A percentile compares a stretch with the other conserved stretches of the same genome.
Evolutionary conservation across 495 filamentous ascomycete genomes (phyloP).

Genomic region (Talaromyces trachyspermus): DNA sequence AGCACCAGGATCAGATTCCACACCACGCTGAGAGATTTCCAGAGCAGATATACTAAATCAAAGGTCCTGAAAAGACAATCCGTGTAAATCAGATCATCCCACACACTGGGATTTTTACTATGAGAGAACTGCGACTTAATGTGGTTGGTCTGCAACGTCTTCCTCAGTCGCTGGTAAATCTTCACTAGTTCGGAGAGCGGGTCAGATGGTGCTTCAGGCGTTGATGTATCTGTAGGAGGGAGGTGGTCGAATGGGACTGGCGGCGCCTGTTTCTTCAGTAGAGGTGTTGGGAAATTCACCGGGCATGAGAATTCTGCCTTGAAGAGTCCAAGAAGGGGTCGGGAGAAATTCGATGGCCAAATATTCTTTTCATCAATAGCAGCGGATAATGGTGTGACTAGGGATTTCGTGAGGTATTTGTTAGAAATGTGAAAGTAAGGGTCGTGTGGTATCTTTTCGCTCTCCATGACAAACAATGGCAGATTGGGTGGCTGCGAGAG

Average conservation of each 20-base stretch:
- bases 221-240: conserved; percentile 23
- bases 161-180: conserved; percentile 72
- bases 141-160: conserved; percentile 67
- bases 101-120: conserved; percentile 26
- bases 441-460: conserved; percentile 26
- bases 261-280: conserved; percentile 27
- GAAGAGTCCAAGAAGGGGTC: conserved; percentile 13
- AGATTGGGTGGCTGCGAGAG: conserved; percentile 31
- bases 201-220: conserved; percentile 14
- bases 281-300: conserved; percentile 33
- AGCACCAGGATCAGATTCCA: conserved; percentile 64
- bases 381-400: conserved; percentile 53
- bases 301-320: conserved; percentile 38
- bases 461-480: conserved; percentile 31
- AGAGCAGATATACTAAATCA: conserved; percentile 80
- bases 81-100: conserved; percentile 50
- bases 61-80: conserved; percentile 67
- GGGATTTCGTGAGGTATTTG: conserved; percentile 51
- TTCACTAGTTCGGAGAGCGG: conserved; percentile 64
- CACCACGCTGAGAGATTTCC: conserved; percentile 87
- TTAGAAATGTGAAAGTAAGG: conserved; percentile 53
- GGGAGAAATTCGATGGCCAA: conserved; percentile 20
- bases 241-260: conserved; percentile 28
- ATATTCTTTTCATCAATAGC: conserved; percentile 46
- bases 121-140: conserved; percentile 47